Evolutionary conservation across 148 eudicot genomes (phyloP).

Genomic region (Spergularia marina): DNA sequence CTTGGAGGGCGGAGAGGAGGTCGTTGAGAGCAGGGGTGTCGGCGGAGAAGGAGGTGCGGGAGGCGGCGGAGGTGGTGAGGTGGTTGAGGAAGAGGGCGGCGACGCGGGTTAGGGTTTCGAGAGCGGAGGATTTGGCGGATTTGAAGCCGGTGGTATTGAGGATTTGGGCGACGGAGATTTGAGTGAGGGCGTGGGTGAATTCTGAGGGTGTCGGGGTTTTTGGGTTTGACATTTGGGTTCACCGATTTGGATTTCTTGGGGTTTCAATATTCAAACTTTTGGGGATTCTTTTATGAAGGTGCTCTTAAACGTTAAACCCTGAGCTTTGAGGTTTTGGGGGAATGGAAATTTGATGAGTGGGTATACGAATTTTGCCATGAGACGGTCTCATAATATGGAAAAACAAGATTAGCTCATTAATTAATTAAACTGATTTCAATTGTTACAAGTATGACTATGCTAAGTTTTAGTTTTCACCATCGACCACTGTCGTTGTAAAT

Average conservation of each 20-base stretch:
- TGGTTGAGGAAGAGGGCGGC: conserved; percentile 43
- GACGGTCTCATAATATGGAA: too few relatives aligned
- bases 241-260: neutral
- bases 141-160: conserved; percentile 49
- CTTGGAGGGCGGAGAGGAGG: conserved; percentile 47
- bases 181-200: conserved; percentile 29
- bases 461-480: too few relatives aligned
- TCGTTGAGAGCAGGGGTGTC: conserved; percentile 42
- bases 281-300: too few relatives aligned
- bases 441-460: too few relatives aligned
- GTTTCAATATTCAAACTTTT: too few relatives aligned
- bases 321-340: too few relatives aligned
- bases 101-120: conserved; percentile 48
- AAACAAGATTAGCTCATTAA: too few relatives aligned
- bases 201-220: conserved; percentile 18
- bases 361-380: too few relatives aligned
- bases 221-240: neutral
- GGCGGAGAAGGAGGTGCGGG: conserved; percentile 35
- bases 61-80: conserved; percentile 34
- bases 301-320: neutral
- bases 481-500: too few relatives aligned
- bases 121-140: conserved; percentile 42
- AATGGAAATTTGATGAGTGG: too few relatives aligned
- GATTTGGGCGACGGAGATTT: conserved; percentile 53
- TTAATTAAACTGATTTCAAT: too few relatives aligned